A percentile compares a stretch with the other conserved stretches of the same genome.
Conservation (phyloP, 73 alveolate species). For the Effrenium voratum region DNA sequence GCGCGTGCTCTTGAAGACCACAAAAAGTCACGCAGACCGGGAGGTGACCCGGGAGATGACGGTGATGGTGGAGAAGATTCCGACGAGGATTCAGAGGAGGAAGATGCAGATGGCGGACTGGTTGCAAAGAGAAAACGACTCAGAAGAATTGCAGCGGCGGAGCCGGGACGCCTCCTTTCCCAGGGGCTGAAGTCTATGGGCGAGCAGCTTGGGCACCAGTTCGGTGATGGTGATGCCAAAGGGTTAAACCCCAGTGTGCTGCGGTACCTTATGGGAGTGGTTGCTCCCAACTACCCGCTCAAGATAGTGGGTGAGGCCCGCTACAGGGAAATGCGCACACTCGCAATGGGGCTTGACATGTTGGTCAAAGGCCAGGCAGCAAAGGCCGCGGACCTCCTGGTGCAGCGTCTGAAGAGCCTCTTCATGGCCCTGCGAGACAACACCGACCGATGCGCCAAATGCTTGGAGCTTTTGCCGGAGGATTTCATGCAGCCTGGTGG, state of each 20-base stretch:
- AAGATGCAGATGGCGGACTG: not conserved
- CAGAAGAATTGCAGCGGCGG: not conserved
- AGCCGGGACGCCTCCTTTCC: not conserved
- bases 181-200: not conserved
- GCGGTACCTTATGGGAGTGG: not conserved
- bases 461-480: not conserved
- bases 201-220: constrained; percentile 18
- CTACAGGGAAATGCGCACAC: not conserved
- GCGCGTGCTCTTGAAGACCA: not conserved
- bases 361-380: not conserved
- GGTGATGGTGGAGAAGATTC: not conserved
- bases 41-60: not conserved
- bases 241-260: not conserved
- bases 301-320: not conserved
- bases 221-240: too few relatives aligned
- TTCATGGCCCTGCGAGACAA: not conserved
- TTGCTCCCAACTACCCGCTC: not conserved
- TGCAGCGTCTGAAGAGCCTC: not conserved
- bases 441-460: not conserved
- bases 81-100: not conserved
- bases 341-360: not conserved
- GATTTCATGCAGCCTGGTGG: not conserved
- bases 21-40: not conserved
- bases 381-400: not conserved
- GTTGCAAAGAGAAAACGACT: not conserved